Conservation (phyloP, 306 rosid genomes). For the Rubus parviflorus region DNA sequence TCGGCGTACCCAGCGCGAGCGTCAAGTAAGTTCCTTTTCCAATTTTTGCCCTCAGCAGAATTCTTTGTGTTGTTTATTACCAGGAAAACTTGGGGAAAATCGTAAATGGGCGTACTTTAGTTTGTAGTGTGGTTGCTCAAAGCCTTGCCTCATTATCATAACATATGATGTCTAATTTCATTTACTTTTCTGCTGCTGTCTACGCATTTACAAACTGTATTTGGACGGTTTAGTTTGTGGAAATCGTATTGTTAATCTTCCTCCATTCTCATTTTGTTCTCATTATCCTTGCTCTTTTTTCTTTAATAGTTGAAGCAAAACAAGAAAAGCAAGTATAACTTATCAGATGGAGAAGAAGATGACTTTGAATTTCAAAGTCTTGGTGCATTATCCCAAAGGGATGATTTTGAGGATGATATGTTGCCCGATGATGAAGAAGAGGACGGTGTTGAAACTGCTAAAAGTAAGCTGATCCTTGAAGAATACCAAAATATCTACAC, state of each 20-base stretch:
- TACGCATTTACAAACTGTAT: too few species aligned
- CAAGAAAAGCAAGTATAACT: slow-evolving; percentile 76
- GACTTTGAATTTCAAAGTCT: slow-evolving; percentile 48
- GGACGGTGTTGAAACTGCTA: slow-evolving; percentile 22
- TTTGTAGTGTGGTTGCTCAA: too few species aligned
- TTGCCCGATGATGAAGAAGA: slow-evolving; percentile 30
- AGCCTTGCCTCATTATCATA: too few species aligned
- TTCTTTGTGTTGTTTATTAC: too few species aligned
- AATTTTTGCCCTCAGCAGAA: neutral
- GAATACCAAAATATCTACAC: too few species aligned
- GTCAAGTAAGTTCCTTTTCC: slow-evolving; percentile 43
- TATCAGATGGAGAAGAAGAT: slow-evolving; percentile 81
- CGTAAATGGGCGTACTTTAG: too few species aligned
- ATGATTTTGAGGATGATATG: slow-evolving; percentile 78
- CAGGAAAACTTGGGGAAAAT: too few species aligned
- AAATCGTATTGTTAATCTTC: neutral
- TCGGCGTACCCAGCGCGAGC: slow-evolving; percentile 78
- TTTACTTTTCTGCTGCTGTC: too few species aligned
- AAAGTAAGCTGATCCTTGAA: slow-evolving; percentile 3
- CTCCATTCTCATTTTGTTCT: neutral
- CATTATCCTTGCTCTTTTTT: neutral
- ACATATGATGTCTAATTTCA: too few species aligned
- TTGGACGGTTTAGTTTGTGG: neutral
- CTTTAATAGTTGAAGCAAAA: slow-evolving; percentile 51
- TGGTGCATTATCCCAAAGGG: slow-evolving; percentile 56